Evolutionary conservation across 768 basidiomycete species (phyloP).

Genomic region (Phlegmacium glaucopus): DNA sequence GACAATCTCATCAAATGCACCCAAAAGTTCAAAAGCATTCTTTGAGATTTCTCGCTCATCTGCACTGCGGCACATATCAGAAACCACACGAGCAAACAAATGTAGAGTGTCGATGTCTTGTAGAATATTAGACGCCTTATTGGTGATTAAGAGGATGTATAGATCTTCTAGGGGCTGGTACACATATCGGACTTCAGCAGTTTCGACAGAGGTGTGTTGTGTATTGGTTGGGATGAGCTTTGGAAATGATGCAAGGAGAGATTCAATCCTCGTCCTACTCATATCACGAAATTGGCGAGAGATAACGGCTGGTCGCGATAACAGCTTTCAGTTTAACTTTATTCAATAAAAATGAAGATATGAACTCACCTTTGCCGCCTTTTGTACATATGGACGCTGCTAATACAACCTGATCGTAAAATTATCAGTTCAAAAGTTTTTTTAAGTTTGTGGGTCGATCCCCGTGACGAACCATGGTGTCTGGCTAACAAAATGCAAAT

Average conservation of each 20-base stretch:
- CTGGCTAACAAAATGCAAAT: background rate
- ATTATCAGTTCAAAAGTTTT: background rate
- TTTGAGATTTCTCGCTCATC: slow-evolving; percentile 88
- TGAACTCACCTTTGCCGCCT: slow-evolving; percentile 79
- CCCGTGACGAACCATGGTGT: slow-evolving; percentile 7
- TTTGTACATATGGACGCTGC: slow-evolving; percentile 96
- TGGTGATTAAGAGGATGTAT: slow-evolving; percentile 96
- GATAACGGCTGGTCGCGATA: slow-evolving; percentile 68
- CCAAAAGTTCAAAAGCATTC: slow-evolving; percentile 89
- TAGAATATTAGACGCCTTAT: slow-evolving; percentile 97
- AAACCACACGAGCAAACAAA: slow-evolving; percentile 90
- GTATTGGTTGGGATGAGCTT: slow-evolving; percentile 94
- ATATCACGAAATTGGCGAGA: slow-evolving; percentile 96
- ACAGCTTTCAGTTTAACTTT: slow-evolving; percentile 1
- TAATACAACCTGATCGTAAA: slow-evolving; percentile 70
- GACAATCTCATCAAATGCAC: slow-evolving; percentile 96
- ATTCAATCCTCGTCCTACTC: slow-evolving; percentile 89
- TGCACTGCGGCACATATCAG: slow-evolving; percentile 82
- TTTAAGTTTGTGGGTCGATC: background rate
- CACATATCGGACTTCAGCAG: slow-evolving; percentile 91
- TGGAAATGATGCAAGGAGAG: slow-evolving; percentile 93
- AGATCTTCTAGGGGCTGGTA: slow-evolving; percentile 96
- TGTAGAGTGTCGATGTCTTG: slow-evolving; percentile 98
- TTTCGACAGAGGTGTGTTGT: slow-evolving; percentile 97
- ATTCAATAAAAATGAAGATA: background rate